Percentiles rank a stretch among this genome's conserved stretches.
Evolutionary conservation across 225 moss, liverwort and hornwort species (phyloP).

Genomic region (Asterella californica): DNA sequence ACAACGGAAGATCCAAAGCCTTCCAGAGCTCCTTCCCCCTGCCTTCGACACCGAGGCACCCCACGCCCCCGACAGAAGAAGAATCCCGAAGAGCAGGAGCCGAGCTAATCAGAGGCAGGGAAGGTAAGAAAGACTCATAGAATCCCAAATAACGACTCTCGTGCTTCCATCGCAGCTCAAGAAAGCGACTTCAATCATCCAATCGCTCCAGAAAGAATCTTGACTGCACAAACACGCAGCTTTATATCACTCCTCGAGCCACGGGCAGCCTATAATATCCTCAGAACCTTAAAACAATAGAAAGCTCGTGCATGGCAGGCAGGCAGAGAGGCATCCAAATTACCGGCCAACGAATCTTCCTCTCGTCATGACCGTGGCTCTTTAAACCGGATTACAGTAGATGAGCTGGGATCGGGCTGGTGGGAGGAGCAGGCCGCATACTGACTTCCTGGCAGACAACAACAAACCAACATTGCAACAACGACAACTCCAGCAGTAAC

Average conservation of each 20-base stretch:
- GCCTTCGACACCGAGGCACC: background rate
- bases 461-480: background rate
- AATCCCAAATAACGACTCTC: background rate
- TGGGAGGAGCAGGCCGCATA: background rate
- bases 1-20: background rate
- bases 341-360: background rate
- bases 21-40: background rate
- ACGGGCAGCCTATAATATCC: background rate
- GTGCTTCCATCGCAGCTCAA: background rate
- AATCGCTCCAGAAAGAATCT: background rate
- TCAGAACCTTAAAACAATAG: background rate
- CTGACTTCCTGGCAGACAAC: background rate
- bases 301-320: conserved; percentile 11
- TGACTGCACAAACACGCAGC: background rate
- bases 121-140: background rate
- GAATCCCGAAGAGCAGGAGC: background rate
- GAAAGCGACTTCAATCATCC: background rate
- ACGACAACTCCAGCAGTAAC: background rate
- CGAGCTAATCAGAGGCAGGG: background rate
- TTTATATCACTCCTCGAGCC: background rate
- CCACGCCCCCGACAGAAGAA: background rate
- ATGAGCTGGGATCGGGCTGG: background rate
- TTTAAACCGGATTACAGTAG: background rate
- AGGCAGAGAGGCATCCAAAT: background rate
- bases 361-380: background rate